These are phyloP conservation scores for Cyberlindnera amylophila DNA, from an alignment of 805 yeast species.

Conservation along the genomic window DNA sequence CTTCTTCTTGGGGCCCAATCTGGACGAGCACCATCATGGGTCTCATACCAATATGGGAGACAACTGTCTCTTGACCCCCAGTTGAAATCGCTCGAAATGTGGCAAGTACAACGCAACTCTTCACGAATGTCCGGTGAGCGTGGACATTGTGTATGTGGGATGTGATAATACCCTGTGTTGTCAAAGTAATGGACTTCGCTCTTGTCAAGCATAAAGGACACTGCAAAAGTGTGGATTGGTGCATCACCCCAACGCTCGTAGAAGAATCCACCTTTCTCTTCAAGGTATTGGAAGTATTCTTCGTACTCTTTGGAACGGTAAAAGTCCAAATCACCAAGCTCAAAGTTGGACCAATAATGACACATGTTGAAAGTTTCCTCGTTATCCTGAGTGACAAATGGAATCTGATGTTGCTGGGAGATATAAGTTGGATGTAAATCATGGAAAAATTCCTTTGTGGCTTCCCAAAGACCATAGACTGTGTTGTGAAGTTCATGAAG, in stretches of 20 bases:
- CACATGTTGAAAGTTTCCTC: slow-evolving; percentile 69
- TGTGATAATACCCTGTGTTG: slow-evolving; percentile 72
- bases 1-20: slow-evolving; percentile 17
- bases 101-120: slow-evolving; percentile 49
- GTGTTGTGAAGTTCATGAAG: slow-evolving; percentile 61
- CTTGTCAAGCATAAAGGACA: slow-evolving; percentile 52
- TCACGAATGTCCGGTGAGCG: slow-evolving; percentile 40
- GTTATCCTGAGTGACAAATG: slow-evolving; percentile 58
- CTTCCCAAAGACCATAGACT: slow-evolving; percentile 61
- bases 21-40: slow-evolving; percentile 18
- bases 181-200: slow-evolving; percentile 65
- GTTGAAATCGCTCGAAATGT: slow-evolving; percentile 30
- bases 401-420: slow-evolving; percentile 51
- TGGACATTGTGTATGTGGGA: slow-evolving; percentile 56
- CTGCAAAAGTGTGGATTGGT: slow-evolving; percentile 81
- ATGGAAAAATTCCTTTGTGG: slow-evolving; percentile 46
- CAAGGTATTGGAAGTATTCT: slow-evolving; percentile 59
- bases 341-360: slow-evolving; percentile 83
- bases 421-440: slow-evolving; percentile 37
- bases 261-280: slow-evolving; percentile 70
- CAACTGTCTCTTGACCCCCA: slow-evolving; percentile 27
- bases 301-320: slow-evolving; percentile 57
- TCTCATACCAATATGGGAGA: slow-evolving; percentile 21
- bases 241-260: slow-evolving; percentile 95
- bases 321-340: slow-evolving; percentile 67